phyloP scores from a whole-genome alignment of 805 yeast species.

The Kuraishia cidri region DNA sequence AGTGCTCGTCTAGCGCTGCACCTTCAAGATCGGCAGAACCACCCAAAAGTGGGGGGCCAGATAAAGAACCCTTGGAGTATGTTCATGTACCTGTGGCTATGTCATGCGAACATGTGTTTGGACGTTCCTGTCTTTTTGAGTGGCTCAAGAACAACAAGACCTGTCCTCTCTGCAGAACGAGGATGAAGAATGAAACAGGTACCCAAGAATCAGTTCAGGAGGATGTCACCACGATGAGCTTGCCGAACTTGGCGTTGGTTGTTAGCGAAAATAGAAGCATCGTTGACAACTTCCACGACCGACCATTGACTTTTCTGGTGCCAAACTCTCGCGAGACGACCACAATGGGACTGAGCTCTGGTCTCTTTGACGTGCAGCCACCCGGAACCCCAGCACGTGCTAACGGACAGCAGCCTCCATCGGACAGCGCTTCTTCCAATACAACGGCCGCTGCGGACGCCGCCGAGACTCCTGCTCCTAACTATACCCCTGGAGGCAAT shows the following conservation, averaged over 20 bases:
- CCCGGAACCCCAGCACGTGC: too few species aligned
- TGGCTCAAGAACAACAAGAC: constrained; percentile 73
- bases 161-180: constrained; percentile 81
- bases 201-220: constrained; percentile 5
- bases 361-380: too few species aligned
- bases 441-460: too few species aligned
- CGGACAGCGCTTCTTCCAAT: too few species aligned
- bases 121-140: constrained; percentile 71
- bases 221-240: constrained; percentile 19
- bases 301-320: constrained; percentile 20
- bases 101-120: constrained; percentile 87
- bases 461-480: too few species aligned
- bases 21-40: background rate
- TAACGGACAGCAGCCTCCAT: background rate
- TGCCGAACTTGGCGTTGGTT: constrained; percentile 24
- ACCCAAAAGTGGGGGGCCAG: constrained; percentile 15
- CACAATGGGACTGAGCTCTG: too few species aligned
- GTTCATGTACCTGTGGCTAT: constrained; percentile 60
- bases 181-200: constrained; percentile 26
- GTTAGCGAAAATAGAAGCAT: constrained; percentile 19
- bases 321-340: too few species aligned
- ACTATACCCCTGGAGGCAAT: too few species aligned
- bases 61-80: constrained; percentile 18
- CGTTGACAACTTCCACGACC: constrained; percentile 18
- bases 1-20: constrained; percentile 5